Base-by-base conservation (phyloP, 306 rosid genomes). In the Gastrolobium bilobum region DNA sequence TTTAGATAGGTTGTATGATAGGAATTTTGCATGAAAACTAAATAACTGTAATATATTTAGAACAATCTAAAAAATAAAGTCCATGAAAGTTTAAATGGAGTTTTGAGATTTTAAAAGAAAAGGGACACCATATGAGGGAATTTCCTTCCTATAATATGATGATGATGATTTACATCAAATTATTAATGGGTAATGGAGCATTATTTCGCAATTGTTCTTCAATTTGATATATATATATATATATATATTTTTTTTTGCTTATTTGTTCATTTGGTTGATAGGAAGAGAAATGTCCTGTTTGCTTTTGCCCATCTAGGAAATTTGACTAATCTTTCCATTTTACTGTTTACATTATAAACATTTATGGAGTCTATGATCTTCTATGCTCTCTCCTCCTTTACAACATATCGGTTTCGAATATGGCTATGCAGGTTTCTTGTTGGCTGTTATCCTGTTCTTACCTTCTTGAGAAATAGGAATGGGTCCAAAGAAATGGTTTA, bases 401-500 rank as follows among this genome's bases (percentile, higher is more conserved):
- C 57, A 10, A 37, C 56, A 38, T 58, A 20, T 30, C 30, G 4
- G 10, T 62, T 58, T 14, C 34, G 15, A 63, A 35, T 61, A 33
- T 72, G 72, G 10, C 38, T 20, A 4, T 79, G 80, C 74, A 82
- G 90, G 72, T 83, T 60, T 37, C 7, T 38, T 8, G 68, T 56
- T 63, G 51, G 76, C 38, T 44, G 51, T 56, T 70, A 30, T 67
- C 40, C 37, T 31, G n/a, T 14, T 68, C 52, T 59, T 29, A 38
- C 31, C 77, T 71, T 54, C 51, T 60, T 73, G 37, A 39, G 54
- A 59, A 71, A 69, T 15, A 51, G 64, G 56, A 82, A 90, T 93
- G 97, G 84, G 91, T 80, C 78, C 87, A 37, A 86, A 73, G 72
- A 74, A 80, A 75, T 87, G 95, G 76, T 89, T 87, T 35, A 82